Evolutionary conservation across 192 early-diverging fungal species (phyloP).

Genomic region (Coemansia furcata): DNA sequence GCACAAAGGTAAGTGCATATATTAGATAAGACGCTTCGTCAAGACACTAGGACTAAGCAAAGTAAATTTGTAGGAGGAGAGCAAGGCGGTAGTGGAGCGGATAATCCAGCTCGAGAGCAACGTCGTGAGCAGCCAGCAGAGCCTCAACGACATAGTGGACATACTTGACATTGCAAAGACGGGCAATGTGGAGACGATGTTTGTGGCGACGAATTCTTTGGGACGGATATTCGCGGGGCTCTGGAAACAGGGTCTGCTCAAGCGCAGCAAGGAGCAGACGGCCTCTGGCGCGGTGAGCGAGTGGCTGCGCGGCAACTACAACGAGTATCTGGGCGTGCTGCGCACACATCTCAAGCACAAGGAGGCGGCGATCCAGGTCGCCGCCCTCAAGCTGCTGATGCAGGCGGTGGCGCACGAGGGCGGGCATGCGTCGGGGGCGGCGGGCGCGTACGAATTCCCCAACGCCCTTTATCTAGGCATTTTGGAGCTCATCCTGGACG

Average conservation of each 20-base stretch:
- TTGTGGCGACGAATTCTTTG: slow-evolving; percentile 71
- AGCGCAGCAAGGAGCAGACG: slow-evolving; percentile 14
- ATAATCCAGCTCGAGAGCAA: slow-evolving; percentile 62
- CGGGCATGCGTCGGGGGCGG: slow-evolving; percentile 20
- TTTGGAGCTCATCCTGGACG: slow-evolving; percentile 58
- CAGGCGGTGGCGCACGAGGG: slow-evolving; percentile 69
- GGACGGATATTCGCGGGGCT: slow-evolving; percentile 64
- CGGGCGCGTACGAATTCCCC: slow-evolving; percentile 61
- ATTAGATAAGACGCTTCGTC: not conserved
- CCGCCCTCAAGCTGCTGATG: slow-evolving; percentile 71
- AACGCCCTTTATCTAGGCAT: slow-evolving; percentile 63
- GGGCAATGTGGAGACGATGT: slow-evolving; percentile 56
- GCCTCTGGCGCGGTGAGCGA: slow-evolving; percentile 40
- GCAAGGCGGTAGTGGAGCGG: slow-evolving; percentile 18
- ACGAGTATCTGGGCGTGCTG: slow-evolving; percentile 61
- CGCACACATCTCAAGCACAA: slow-evolving; percentile 52
- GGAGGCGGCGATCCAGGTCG: slow-evolving; percentile 75
- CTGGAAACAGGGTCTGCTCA: slow-evolving; percentile 38
- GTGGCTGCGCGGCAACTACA: slow-evolving; percentile 80
- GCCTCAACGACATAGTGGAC: slow-evolving; percentile 73
- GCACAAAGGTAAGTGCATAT: slow-evolving; percentile 4
- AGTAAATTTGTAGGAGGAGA: slow-evolving; percentile 8
- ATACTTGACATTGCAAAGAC: slow-evolving; percentile 50
- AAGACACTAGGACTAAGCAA: not conserved
- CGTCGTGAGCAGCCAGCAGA: slow-evolving; percentile 64